phyloP scores from a whole-genome alignment of 345 rosid species.

The Odontarrhena argentea region DNA sequence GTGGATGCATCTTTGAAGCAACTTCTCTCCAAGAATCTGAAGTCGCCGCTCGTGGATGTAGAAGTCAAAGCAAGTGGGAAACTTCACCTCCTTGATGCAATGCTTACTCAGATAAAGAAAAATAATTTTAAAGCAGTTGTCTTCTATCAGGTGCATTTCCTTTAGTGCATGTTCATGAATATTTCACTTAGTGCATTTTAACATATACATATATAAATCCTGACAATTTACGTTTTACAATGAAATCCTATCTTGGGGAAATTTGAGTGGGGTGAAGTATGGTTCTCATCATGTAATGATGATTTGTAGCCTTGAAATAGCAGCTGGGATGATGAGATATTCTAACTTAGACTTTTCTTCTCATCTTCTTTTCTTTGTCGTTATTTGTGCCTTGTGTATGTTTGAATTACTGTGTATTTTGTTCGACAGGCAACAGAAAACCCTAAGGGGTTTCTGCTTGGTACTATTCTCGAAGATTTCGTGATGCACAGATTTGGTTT shows the following conservation, averaged over 20 bases:
- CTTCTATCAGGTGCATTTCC: conserved; percentile 76
- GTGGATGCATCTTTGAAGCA: conserved; percentile 52
- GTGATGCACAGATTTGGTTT: conserved; percentile 72
- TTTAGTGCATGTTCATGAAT: conserved; percentile 26
- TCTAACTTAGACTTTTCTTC: conserved; percentile 12
- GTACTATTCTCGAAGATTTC: conserved; percentile 87
- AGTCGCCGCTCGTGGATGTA: conserved; percentile 52
- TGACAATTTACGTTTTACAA: conserved; percentile 12
- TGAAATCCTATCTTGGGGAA: conserved; percentile 17
- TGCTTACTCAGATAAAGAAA: conserved; percentile 63
- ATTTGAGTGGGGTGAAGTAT: conserved; percentile 16
- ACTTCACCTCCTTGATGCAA: conserved; percentile 68
- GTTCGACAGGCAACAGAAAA: conserved; percentile 56
- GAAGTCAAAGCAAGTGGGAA: conserved; percentile 94
- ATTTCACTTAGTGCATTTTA: conserved; percentile 15
- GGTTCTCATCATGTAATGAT: conserved; percentile 28
- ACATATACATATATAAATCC: background rate
- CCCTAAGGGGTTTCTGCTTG: conserved; percentile 56
- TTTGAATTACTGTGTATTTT: conserved; percentile 19
- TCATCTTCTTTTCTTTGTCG: conserved; percentile 12
- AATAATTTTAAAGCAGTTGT: conserved; percentile 64
- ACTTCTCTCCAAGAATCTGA: conserved; percentile 45
- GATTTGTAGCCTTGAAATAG: conserved; percentile 15
- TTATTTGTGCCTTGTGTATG: conserved; percentile 11
- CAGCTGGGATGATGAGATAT: conserved; percentile 19